Evolutionary conservation across 257 asterid genomes (phyloP).

Genomic region (Misopates orontium): DNA sequence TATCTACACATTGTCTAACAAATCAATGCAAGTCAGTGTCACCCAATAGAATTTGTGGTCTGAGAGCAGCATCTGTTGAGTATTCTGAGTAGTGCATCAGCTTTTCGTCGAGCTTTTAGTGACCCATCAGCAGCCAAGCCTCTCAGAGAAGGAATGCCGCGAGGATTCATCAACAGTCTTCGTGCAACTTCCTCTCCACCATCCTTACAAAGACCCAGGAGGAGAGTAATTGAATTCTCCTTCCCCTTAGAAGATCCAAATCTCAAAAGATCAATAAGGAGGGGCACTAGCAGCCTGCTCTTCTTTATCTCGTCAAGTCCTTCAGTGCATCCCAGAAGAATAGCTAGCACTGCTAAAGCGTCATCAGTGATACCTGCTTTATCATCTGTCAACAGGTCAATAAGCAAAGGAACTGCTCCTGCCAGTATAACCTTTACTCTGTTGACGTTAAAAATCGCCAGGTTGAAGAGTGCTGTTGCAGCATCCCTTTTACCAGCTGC

Average conservation of each 20-base stretch:
- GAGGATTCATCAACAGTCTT: slow-evolving; percentile 67
- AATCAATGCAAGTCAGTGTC: slow-evolving; percentile 21
- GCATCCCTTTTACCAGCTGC: slow-evolving; percentile 77
- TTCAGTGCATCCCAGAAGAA: slow-evolving; percentile 60
- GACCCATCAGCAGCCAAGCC: slow-evolving; percentile 65
- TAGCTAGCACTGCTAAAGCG: slow-evolving; percentile 68
- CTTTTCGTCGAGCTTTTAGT: slow-evolving; percentile 66
- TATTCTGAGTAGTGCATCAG: slow-evolving; percentile 83
- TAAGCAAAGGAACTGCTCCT: slow-evolving; percentile 75
- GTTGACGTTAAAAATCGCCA: slow-evolving; percentile 57
- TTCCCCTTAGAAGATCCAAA: slow-evolving; percentile 79
- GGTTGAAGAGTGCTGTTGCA: slow-evolving; percentile 81
- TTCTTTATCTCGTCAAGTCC: slow-evolving; percentile 71
- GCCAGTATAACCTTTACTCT: slow-evolving; percentile 45
- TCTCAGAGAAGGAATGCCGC: slow-evolving; percentile 76
- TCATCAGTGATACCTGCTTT: slow-evolving; percentile 85
- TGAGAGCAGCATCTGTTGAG: slow-evolving; percentile 76
- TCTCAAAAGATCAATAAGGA: slow-evolving; percentile 80
- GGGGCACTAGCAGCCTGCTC: slow-evolving; percentile 54
- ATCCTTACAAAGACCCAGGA: slow-evolving; percentile 68
- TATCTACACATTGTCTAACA: slow-evolving; percentile 31
- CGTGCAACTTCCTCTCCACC: slow-evolving; percentile 76
- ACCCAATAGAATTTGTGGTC: slow-evolving; percentile 36
- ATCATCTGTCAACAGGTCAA: slow-evolving; percentile 67
- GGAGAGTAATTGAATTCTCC: slow-evolving; percentile 72